These are phyloP conservation scores for Quercus engelmannii DNA, from an alignment of 306 rosid species.

Conservation along the genomic window DNA sequence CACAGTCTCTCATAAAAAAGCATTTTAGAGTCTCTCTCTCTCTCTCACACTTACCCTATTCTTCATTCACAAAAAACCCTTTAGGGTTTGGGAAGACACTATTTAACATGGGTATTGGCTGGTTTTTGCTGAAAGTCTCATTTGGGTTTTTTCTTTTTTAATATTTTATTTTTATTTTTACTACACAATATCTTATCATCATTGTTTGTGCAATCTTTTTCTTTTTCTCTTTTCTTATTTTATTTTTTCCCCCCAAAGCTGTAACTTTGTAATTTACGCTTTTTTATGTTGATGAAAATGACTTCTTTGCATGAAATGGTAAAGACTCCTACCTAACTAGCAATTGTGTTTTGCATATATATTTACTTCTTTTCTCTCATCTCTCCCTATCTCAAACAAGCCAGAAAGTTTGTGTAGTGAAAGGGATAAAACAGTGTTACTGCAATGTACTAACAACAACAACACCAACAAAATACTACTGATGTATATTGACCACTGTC, in stretches of 20 bases:
- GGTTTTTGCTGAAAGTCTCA: slow-evolving; percentile 7
- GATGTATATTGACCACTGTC: background rate
- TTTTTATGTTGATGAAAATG: slow-evolving; percentile 39
- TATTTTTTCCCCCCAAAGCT: background rate
- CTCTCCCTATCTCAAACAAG: slow-evolving; percentile 23
- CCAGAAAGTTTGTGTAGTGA: slow-evolving; percentile 38
- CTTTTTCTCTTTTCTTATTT: background rate
- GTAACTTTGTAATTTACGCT: slow-evolving; percentile 26
- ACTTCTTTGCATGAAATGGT: slow-evolving; percentile 32
- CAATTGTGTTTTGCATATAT: slow-evolving; percentile 11
- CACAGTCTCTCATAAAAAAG: slow-evolving; percentile 17
- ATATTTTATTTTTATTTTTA: slow-evolving; percentile 41
- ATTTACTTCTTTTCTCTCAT: background rate
- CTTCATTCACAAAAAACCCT: background rate
- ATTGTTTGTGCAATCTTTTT: slow-evolving; percentile 51
- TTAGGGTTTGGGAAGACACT: slow-evolving; percentile 60
- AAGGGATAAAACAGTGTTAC: slow-evolving; percentile 47
- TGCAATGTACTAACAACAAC: background rate
- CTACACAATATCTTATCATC: slow-evolving; percentile 55
- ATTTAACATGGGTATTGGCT: slow-evolving; percentile 44
- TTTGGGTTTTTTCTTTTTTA: slow-evolving; percentile 1
- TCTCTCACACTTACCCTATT: background rate
- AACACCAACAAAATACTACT: background rate
- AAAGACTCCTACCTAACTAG: slow-evolving; percentile 56
- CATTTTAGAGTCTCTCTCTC: background rate